A percentile compares a stretch with the other conserved stretches of the same genome.
Evolutionary conservation across 2,329 filamentous ascomycete species (phyloP).

Genomic region (Stagonosporopsis cucurbitacearum): DNA sequence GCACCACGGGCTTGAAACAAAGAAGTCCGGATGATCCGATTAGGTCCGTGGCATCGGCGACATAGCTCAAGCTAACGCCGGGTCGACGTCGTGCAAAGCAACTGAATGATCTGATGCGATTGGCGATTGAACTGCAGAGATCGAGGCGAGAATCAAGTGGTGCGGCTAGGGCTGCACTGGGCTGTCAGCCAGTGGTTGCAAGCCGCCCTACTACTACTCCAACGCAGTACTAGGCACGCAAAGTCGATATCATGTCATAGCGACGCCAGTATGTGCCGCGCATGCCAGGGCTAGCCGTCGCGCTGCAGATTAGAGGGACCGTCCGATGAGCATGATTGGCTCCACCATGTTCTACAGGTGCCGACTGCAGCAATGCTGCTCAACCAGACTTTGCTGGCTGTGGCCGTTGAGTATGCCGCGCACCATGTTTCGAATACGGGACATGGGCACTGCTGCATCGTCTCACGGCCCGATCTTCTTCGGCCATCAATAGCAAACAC

Average conservation of each 20-base stretch:
- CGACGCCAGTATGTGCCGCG: background rate
- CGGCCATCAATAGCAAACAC: background rate
- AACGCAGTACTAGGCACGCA: slow-evolving; percentile 12
- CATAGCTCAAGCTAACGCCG: background rate
- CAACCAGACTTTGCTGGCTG: slow-evolving; percentile 5
- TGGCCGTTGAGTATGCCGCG: slow-evolving; percentile 3
- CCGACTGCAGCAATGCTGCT: background rate
- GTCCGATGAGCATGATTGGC: slow-evolving; percentile 6
- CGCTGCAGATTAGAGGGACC: slow-evolving; percentile 5
- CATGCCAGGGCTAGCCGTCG: slow-evolving; percentile 12
- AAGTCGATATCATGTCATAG: slow-evolving; percentile 9
- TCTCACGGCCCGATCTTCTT: background rate
- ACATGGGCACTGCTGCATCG: background rate
- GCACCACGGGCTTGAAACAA: slow-evolving; percentile 22
- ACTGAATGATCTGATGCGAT: background rate
- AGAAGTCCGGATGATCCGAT: slow-evolving; percentile 8
- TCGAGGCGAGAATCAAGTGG: background rate
- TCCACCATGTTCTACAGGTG: slow-evolving; percentile 1
- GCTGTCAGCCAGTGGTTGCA: background rate
- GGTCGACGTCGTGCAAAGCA: slow-evolving; percentile 8
- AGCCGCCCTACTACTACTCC: slow-evolving; percentile 2
- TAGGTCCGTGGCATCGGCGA: background rate
- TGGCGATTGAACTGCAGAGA: background rate
- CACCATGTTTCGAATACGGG: slow-evolving; percentile 4
- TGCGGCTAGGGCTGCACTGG: slow-evolving; percentile 8